Base-by-base conservation (phyloP, 192 early-diverging fungal genomes). In the Podila verticillata region DNA sequence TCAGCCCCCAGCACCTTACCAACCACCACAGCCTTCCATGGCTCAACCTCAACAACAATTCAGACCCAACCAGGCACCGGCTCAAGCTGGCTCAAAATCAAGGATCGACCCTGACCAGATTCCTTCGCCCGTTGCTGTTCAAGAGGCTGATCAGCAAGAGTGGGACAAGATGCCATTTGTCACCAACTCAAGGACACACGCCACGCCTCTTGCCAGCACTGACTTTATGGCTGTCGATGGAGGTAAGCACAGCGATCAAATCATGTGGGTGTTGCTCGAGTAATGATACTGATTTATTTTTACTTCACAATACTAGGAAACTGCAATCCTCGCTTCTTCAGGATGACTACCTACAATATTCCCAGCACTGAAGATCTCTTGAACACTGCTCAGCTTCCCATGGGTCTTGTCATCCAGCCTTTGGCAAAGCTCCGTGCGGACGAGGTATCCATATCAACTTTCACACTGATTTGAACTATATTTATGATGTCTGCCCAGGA, bases 61-160 rank as follows among this genome's bases (percentile, higher is more conserved):
- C 60, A 66, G 59, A 48, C 58, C 70, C 22, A 51, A 58, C 73
- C 57, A 81, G 64, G 64, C 59, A 34, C 60, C 63, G 20, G 54
- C 61, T 9, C 69, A 75, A 51, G 72, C 83, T 59, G 78, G 66
- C 47, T 82, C 85, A 82, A 85, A 85, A 63, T 69, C 92, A 28
- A 89, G 89, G 26, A 99, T 99, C 58, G 96, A 99, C 75, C 96
- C 97, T 5, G 93, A 95, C 84, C 95, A 97, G 72, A 95, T 99
- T 62, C 98, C 98, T n/a, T 92, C 93, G 26, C 96, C 97, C 28
- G 87, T 95, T 12, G 85, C 87, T 26, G 96, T 97, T 47, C 96
- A 97, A 65, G 89, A 91, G 61, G 80, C 83, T 19, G 96, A 99
- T 79, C 95, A 97, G 71, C 78, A 86, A 22, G 62, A 86, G 12